Evolutionary conservation across 2,329 filamentous ascomycete species (phyloP), one percentile per base, ranked within the genome.

Genomic region (Madurella mycetomatis): DNA sequence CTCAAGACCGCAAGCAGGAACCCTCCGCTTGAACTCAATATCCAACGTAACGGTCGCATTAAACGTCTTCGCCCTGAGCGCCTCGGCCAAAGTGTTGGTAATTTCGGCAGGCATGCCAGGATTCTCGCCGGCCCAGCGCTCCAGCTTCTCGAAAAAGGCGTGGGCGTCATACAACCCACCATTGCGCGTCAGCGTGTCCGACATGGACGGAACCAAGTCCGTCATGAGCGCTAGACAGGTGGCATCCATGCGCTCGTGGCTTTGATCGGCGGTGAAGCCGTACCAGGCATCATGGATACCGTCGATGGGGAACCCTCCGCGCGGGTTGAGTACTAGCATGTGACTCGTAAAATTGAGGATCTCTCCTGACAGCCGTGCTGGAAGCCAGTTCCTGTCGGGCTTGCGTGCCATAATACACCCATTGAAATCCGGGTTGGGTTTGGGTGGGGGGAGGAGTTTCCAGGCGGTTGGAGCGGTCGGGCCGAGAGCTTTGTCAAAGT

Each of bases 181-280:
- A 30, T 65, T 66, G 5, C 51, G 60, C 13, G 64, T 31, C 0
- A 68, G 59, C 4, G 64, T 66, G 18, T 67, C 66, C 1, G 62
- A 62, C 65, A 67, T 65, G 18, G 62, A 65, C 3, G 63, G 65
- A 13, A 65, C 51, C 2, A 60, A 40, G 31, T 67, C 67, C 1
- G 61, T 60, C 64, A 68, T 62, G 30, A 64, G n/a, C 1, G 62
- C 49, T 2, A 69, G 16, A 37, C 62, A 66, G 0, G 62, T 62
- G 1, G 54, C 58, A 41, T 66, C 59, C 18, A 67, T 65, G 3
- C 54, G 34, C 9, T 37, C 34, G 34, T 37, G 34, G 4, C 11
- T 47, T 40, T 66, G 58, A 8, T 49, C 56, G 1, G 37, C 54
- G 7, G 47, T 9, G 50, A 59, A 64, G 7, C 55, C 49, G n/a